A percentile compares a stretch with the other conserved stretches of the same genome.
These are phyloP conservation scores for Heterobasidion parviporum DNA, from an alignment of 1,284 basidiomycete species.

Conservation along the genomic window DNA sequence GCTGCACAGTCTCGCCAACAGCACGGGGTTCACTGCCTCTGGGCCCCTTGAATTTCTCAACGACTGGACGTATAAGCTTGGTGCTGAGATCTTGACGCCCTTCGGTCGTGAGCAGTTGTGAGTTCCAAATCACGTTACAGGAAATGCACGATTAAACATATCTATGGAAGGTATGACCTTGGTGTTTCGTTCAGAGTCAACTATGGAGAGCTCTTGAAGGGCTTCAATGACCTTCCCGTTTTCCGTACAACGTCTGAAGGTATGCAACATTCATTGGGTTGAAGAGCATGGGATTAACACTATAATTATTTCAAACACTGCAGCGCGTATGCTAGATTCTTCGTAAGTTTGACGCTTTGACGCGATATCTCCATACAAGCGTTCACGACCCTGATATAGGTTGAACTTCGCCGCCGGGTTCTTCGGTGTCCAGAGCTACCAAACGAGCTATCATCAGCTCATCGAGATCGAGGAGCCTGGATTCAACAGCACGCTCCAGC, in stretches of 20 bases:
- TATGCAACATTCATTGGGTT: conserved; percentile 8
- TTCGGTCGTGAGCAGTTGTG: conserved; percentile 47
- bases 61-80: conserved; percentile 45
- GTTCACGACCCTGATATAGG: conserved; percentile 15
- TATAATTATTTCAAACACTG: background rate
- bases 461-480: conserved; percentile 44
- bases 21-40: conserved; percentile 27
- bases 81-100: conserved; percentile 49
- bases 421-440: conserved; percentile 46
- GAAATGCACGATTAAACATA: background rate
- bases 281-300: background rate
- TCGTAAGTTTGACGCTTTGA: conserved; percentile 27
- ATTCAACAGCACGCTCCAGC: conserved; percentile 54
- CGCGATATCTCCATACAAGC: background rate
- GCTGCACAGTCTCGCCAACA: conserved; percentile 26
- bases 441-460: conserved; percentile 36
- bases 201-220: conserved; percentile 51
- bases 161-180: conserved; percentile 31
- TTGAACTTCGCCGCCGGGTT: conserved; percentile 53
- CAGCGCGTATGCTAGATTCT: conserved; percentile 44
- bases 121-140: conserved; percentile 8
- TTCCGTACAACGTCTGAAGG: conserved; percentile 53
- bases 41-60: conserved; percentile 47
- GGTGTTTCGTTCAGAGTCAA: conserved; percentile 42
- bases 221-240: conserved; percentile 42